These are phyloP conservation scores for Diaporthe sp. DNA, from an alignment of 2,329 filamentous ascomycete genomes.

Conservation along the genomic window DNA sequence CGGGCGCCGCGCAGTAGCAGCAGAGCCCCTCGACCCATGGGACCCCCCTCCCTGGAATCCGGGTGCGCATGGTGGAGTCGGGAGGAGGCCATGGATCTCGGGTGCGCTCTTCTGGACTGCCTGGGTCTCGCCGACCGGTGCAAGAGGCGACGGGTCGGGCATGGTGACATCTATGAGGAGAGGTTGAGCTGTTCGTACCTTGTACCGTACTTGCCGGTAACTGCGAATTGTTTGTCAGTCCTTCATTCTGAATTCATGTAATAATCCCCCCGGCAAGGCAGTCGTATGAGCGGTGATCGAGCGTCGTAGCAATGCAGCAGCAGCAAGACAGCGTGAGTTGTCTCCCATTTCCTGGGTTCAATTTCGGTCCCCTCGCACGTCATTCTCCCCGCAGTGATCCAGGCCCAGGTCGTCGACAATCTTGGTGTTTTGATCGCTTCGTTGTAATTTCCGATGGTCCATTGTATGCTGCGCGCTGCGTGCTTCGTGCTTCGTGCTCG, in stretches of 20 bases:
- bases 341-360: background rate
- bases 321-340: background rate
- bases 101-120: background rate
- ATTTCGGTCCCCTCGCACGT: conserved; percentile 8
- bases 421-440: background rate
- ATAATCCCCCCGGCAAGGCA: background rate
- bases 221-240: conserved; percentile 70
- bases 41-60: too few relatives aligned
- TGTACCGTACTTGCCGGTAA: conserved; percentile 99
- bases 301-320: conserved; percentile 16
- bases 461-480: background rate
- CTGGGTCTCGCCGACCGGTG: background rate
- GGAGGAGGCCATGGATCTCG: background rate
- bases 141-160: background rate
- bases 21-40: background rate
- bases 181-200: conserved; percentile 74
- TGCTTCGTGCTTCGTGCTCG: conserved; percentile 36
- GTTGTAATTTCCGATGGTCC: background rate
- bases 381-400: conserved; percentile 12
- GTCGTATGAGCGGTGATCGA: conserved; percentile 15
- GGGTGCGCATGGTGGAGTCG: background rate
- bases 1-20: conserved; percentile 23
- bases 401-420: background rate
- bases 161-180: conserved; percentile 37
- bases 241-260: background rate